A percentile compares a stretch with the other conserved stretches of the same genome.
Evolutionary conservation across 192 early-diverging fungal genomes (phyloP).

Genomic region (Coemansia sp.): DNA sequence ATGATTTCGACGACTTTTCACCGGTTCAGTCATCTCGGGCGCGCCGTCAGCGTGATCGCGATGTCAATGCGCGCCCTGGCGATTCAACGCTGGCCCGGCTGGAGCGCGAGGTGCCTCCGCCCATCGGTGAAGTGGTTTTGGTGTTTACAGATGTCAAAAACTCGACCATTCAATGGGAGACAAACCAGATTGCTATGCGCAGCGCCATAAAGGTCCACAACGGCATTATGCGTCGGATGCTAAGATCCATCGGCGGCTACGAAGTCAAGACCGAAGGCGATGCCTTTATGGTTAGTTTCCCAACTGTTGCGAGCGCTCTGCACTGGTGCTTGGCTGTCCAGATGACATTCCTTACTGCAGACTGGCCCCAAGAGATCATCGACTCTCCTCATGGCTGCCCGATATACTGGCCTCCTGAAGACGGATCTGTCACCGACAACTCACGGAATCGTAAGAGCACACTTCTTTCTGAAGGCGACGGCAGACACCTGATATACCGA

Average conservation of each 20-base stretch:
- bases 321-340: constrained; percentile 90
- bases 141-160: constrained; percentile 95
- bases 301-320: constrained; percentile 73
- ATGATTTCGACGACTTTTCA: constrained; percentile 49
- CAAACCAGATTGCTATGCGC: constrained; percentile 76
- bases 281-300: constrained; percentile 92
- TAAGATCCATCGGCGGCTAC: constrained; percentile 83
- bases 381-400: constrained; percentile 73
- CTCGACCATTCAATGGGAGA: constrained; percentile 92
- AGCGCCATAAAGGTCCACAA: constrained; percentile 87
- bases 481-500: constrained; percentile 66
- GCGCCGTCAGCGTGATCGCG: constrained; percentile 48
- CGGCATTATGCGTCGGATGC: constrained; percentile 73
- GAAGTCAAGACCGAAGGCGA: constrained; percentile 97
- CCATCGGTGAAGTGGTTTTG: constrained; percentile 76
- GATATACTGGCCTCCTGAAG: constrained; percentile 62
- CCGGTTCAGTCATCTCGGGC: constrained; percentile 33
- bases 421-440: constrained; percentile 18
- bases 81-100: constrained; percentile 63
- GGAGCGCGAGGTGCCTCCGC: constrained; percentile 79
- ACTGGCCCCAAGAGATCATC: constrained; percentile 87
- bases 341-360: constrained; percentile 71
- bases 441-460: constrained; percentile 17
- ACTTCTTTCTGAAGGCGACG: constrained; percentile 21
- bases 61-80: constrained; percentile 44